Evolutionary conservation across 108 stramenopile species (phyloP).

Genomic region (Stephanodiscus minutulus): DNA sequence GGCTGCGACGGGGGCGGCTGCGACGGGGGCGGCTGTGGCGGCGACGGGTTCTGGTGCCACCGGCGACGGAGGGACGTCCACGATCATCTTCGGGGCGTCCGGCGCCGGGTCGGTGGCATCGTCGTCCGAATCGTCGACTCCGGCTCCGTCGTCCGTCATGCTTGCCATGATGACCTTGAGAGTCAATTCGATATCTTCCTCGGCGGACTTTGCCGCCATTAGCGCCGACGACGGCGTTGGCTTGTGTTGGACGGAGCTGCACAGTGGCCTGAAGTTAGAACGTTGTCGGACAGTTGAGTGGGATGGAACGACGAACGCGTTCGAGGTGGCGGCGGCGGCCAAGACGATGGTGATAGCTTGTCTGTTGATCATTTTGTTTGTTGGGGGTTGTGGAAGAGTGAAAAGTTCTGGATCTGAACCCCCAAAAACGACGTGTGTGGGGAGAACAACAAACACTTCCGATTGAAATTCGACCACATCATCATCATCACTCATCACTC

Average conservation of each 20-base stretch:
- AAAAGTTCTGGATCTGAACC: no score
- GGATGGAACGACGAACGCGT: neutral
- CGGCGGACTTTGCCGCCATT: constrained; percentile 37
- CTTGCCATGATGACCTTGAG: constrained; percentile 36
- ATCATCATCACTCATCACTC: neutral
- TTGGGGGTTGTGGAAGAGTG: no score
- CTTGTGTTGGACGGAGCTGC: neutral
- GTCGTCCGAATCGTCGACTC: neutral
- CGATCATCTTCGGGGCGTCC: constrained; percentile 23
- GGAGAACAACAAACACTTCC: no score
- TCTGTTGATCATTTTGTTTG: constrained; percentile 6
- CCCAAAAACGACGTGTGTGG: no score
- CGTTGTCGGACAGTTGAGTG: neutral
- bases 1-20: neutral
- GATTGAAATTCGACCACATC: no score
- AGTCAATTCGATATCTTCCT: constrained; percentile 58
- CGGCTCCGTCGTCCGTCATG: constrained; percentile 1
- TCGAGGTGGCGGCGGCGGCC: constrained; percentile 5
- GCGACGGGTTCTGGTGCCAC: neutral
- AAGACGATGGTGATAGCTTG: constrained; percentile 15
- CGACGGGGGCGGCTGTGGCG: no score
- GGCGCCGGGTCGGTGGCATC: neutral
- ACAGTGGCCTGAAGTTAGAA: neutral
- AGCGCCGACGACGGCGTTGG: neutral
- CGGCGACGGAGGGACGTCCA: constrained; percentile 45